Base-by-base conservation (phyloP, 1,284 basidiomycete genomes). In the Xerocomus nothofagi region DNA sequence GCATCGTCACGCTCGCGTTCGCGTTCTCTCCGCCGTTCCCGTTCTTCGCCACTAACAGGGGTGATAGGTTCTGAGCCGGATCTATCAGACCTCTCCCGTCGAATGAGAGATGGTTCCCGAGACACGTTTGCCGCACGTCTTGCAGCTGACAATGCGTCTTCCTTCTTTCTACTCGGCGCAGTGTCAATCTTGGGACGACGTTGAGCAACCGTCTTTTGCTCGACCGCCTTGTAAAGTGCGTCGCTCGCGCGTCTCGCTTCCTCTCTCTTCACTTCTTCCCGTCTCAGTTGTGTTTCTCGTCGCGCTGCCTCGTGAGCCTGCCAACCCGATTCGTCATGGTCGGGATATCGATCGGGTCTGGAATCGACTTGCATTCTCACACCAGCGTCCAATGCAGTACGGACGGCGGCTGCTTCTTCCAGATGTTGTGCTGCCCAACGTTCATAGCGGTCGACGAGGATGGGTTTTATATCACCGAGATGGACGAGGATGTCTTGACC, bases 401-500 rank as follows among this genome's bases (percentile, higher is more conserved):
- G 62, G 27, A 54, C 54, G 21, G 53, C 51, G 39, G 53, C 48
- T 26, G 63, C 65, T 47, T 66, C 65, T 33, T 70, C 68, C 3
- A 67, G 65, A 48, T 76, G 63, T 39, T 70, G 65, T 14, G 59
- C 56, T 7, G 61, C 58, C 80, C 80, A 82, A 38, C 69, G 68
- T 44, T 79, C 76, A 49, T 76, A 75, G n/a, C 78, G 73, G 38
- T 79, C 73, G 31, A 80, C 72, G 15, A 82, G 71, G 11, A 65
- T 57, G 12, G 74, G 74, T 49, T 82, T 82, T 38, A 82, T 68
- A 29, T 75, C 69, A 29, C 73, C 66, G 15, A 82, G 74, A 53
- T 71, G 70, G 52, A 73, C 71, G 29, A 88, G 72, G 45, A 86
- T 85, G 49, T 84, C 78, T 65, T 86, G 80, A 11, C 86, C 86